Base-by-base conservation (phyloP, 257 asterid genomes). In the Nemophila menziesii region DNA sequence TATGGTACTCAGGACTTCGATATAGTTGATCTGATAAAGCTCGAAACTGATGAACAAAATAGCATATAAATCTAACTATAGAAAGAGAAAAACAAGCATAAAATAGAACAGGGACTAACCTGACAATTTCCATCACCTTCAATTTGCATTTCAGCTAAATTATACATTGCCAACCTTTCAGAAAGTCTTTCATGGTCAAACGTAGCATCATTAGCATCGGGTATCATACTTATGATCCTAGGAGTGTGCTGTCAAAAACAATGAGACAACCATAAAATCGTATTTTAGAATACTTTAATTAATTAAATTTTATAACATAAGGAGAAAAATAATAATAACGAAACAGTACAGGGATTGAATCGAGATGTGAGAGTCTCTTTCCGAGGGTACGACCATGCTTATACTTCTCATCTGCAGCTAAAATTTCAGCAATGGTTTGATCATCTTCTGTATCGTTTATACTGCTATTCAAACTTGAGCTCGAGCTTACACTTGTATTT, bases 61-160 rank as follows among this genome's bases (percentile, higher is more conserved):
- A 33, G 46, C 54, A 3, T 43, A 48, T 16, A 17, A 13, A 34
- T 41, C 34, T 13, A 4, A 5, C n/a, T 29, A 44, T 22, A 11
- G 16, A 18, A 16, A 40, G 16, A 14, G 10, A 37, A 16, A 14
- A 44, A 36, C 39, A 17, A n/a, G 15, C 33, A 22, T 46, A 34
- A 22, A 33, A 20, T 2, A 24, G 29, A 8, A 14, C 15, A 44
- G 37, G 49, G 64, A 63, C 84, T 37, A 63, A 83, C 97, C 95
- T 89, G 97, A 62, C 97, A 89, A 72, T 89, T 87, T 33, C 97
- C 97, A 51, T 89, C 97, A 62, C 97, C 97, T 55, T 80, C 93
- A 1, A 89, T 89, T 58, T 63, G 92, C 74, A 89, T 39, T 75
- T 89, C 97, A 26, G 90, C 72, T 41, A 89, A 69, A 63, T 89